Conservation (phyloP, 768 basidiomycete genomes). For the Daedalea quercina region DNA sequence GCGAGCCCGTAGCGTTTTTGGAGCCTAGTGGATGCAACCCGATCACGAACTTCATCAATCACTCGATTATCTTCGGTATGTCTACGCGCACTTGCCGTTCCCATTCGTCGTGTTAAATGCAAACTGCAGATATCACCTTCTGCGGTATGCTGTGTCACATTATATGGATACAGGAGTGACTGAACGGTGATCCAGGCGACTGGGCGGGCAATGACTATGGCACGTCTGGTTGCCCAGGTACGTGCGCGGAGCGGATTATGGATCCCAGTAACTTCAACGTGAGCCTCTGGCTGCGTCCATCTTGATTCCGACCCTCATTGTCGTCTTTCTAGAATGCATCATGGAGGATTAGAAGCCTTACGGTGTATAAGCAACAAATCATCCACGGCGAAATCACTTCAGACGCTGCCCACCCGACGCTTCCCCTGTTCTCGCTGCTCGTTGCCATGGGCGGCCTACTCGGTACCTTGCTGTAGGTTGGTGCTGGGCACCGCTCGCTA, state of each 20-base stretch:
- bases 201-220: conserved; percentile 83
- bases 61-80: conserved; percentile 72
- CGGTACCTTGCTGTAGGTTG: not conserved
- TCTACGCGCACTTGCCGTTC: not conserved
- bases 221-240: conserved; percentile 69
- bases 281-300: conserved; percentile 27
- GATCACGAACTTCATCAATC: conserved; percentile 52
- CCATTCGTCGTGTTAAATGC: conserved; percentile 13
- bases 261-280: conserved; percentile 70
- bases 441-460: not conserved
- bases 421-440: not conserved
- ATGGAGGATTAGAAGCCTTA: conserved; percentile 75
- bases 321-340: conserved; percentile 53
- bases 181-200: conserved; percentile 42
- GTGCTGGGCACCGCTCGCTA: not conserved
- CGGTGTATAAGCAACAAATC: conserved; percentile 60
- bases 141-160: conserved; percentile 43
- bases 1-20: conserved; percentile 56
- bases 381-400: conserved; percentile 29
- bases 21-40: conserved; percentile 50
- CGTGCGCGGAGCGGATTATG: conserved; percentile 55
- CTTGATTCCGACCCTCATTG: not conserved
- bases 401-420: not conserved
- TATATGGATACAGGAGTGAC: not conserved
- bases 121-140: conserved; percentile 64